Conservation (phyloP, 2,329 filamentous ascomycete genomes). For the Stemphylium vesicarium region DNA sequence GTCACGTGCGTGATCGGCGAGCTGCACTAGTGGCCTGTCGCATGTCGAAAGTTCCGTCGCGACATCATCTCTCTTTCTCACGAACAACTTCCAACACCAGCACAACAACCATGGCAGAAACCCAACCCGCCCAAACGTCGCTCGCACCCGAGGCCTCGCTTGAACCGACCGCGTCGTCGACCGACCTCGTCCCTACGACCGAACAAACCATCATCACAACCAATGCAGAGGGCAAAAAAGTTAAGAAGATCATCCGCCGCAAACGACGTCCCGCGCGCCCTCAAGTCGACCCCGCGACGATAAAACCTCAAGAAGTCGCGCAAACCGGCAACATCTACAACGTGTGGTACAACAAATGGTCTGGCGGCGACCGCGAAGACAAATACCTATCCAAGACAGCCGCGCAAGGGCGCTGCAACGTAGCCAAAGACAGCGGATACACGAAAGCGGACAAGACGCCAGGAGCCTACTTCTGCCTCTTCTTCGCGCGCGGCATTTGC, state of each 20-base stretch:
- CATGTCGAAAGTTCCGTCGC: slow-evolving; percentile 26
- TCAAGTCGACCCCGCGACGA: slow-evolving; percentile 84
- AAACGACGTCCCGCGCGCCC: slow-evolving; percentile 88
- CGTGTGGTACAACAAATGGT: slow-evolving; percentile 99
- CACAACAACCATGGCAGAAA: slow-evolving; percentile 36
- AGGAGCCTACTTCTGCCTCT: slow-evolving; percentile 88
- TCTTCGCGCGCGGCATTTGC: slow-evolving; percentile 82
- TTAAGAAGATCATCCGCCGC: slow-evolving; percentile 90
- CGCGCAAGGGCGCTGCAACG: slow-evolving; percentile 84
- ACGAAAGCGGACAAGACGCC: slow-evolving; percentile 57
- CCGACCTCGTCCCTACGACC: slow-evolving; percentile 32
- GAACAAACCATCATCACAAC: slow-evolving; percentile 44
- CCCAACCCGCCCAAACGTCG: slow-evolving; percentile 27
- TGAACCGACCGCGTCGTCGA: slow-evolving; percentile 29
- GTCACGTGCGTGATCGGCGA: slow-evolving; percentile 45
- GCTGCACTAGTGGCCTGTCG: slow-evolving; percentile 14
- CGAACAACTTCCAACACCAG: slow-evolving; percentile 1
- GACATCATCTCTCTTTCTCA: slow-evolving; percentile 6
- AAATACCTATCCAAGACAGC: slow-evolving; percentile 83
- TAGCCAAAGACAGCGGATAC: slow-evolving; percentile 69
- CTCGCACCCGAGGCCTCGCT: slow-evolving; percentile 30
- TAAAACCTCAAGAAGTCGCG: slow-evolving; percentile 83
- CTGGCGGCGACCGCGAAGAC: slow-evolving; percentile 91
- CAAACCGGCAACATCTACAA: slow-evolving; percentile 97
- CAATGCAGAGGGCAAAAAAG: slow-evolving; percentile 64